Base-by-base conservation (phyloP, 2,329 filamentous ascomycete species). In the Rutstroemia sp. region DNA sequence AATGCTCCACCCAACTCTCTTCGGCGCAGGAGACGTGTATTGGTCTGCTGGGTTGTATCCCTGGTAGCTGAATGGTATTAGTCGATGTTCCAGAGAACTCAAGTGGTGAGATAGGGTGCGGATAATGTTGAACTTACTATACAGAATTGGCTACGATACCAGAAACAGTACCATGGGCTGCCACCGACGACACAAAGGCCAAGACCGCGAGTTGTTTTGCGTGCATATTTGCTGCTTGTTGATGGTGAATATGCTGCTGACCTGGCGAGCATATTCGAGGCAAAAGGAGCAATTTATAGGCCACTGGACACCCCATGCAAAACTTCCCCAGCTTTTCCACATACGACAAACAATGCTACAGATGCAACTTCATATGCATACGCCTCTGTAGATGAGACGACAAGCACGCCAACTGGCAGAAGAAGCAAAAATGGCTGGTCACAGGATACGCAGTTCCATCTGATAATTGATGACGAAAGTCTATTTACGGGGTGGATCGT, bases 1-100 rank as follows among this genome's bases (percentile, higher is more conserved):
- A 16, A 56, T 64, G 36, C 73, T 73, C 82, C 83, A 86, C 59
- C 76, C 83, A 51, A 81, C 76, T 23, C 71, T 69, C 16, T 72
- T 65, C 2, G 75, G 75, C 17, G 69, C 68, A n/a, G 67, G 62
- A 23, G 59, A 60, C 3, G 51, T 60, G 60, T 75, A 67, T 57
- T 68, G 66, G 17, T 64, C 67, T 7, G 59, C 59, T 12, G 65
- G 65, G 19, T 63, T 65, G 48, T 67, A 67, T 17, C 65, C 65
- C 5, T 68, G 61, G 65, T 76, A 76, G 62, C 66, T 68, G 21
- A 12, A 12, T 12, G 25, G 5, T 45, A 14, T 51, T 38, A 56
- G 47, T 21, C 19, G 1, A 21, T 14, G 9, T 7, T 36, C 23
- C 19, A 23, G 12, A 7, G 9, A 9, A 60, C 48, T 62, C 57